These are phyloP conservation scores for Cercophora newfieldiana DNA, from an alignment of 495 filamentous ascomycete genomes.

Conservation along the genomic window DNA sequence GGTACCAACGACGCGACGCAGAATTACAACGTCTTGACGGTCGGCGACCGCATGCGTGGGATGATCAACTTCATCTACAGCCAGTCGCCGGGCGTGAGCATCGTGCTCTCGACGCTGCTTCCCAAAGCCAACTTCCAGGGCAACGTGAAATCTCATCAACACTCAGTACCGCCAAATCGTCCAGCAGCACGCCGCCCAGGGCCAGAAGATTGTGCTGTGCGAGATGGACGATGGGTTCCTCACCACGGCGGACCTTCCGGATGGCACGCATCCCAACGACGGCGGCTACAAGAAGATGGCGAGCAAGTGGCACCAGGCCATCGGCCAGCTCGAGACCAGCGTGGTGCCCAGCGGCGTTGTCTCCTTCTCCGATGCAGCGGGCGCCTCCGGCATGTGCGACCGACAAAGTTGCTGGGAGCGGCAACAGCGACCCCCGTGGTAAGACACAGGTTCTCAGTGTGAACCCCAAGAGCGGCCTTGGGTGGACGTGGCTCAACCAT, in stretches of 20 bases:
- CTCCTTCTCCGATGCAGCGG: too few relatives aligned
- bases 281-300: constrained; percentile 4
- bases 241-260: not conserved
- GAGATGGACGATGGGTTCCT: constrained; percentile 2
- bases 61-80: constrained; percentile 40
- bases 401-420: too few relatives aligned
- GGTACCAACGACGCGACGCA: constrained; percentile 45
- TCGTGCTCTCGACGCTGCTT: constrained; percentile 49
- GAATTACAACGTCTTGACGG: constrained; percentile 17
- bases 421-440: too few relatives aligned
- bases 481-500: too few relatives aligned
- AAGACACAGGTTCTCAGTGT: too few relatives aligned
- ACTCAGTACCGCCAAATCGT: constrained; percentile 9
- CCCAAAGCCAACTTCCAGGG: not conserved
- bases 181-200: constrained; percentile 22
- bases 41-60: constrained; percentile 27
- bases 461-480: too few relatives aligned
- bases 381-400: too few relatives aligned
- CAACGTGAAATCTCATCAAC: constrained; percentile 11
- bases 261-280: constrained; percentile 9
- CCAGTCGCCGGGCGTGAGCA: constrained; percentile 38
- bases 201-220: constrained; percentile 13
- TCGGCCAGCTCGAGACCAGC: not conserved
- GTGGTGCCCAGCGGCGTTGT: not conserved
- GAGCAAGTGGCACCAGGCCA: not conserved